These are phyloP conservation scores for Flaveria bidentis DNA, from an alignment of 129 eudicot species.

Conservation along the genomic window DNA sequence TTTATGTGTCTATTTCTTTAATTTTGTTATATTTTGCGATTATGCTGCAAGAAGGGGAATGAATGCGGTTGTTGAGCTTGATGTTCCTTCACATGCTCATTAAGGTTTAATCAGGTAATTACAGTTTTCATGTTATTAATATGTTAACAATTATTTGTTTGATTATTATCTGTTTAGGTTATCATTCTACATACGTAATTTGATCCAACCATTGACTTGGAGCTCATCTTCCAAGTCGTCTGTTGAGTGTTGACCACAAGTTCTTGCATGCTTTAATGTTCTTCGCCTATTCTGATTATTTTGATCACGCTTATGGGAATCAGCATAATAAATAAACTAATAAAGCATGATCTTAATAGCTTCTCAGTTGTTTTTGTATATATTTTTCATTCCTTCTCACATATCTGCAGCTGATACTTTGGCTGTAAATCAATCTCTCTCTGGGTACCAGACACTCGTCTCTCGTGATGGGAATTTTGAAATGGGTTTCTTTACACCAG, in stretches of 20 bases:
- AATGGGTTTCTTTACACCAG: constrained; percentile 46
- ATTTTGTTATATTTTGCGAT: too few species aligned
- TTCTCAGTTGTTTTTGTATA: constrained; percentile 10
- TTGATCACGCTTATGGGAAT: neutral
- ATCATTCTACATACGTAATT: neutral
- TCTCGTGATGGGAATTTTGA: constrained; percentile 34
- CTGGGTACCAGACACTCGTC: constrained; percentile 41
- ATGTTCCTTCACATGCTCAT: too few species aligned
- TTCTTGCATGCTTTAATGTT: neutral
- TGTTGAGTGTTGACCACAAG: neutral
- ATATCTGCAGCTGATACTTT: constrained; percentile 30
- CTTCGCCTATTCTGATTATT: neutral
- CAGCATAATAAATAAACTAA: neutral
- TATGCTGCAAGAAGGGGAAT: too few species aligned
- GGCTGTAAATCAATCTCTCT: constrained; percentile 33
- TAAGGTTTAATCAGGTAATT: too few species aligned
- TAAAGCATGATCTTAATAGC: neutral
- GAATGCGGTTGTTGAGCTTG: too few species aligned
- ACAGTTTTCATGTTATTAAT: too few species aligned
- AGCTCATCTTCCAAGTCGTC: neutral
- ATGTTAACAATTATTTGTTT: too few species aligned
- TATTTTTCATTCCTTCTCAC: neutral
- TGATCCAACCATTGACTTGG: neutral
- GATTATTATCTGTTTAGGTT: neutral
- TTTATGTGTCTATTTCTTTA: too few species aligned